Conservation (phyloP, 2,329 filamentous ascomycete species). For the Pseudogymnoascus verrucosus region DNA sequence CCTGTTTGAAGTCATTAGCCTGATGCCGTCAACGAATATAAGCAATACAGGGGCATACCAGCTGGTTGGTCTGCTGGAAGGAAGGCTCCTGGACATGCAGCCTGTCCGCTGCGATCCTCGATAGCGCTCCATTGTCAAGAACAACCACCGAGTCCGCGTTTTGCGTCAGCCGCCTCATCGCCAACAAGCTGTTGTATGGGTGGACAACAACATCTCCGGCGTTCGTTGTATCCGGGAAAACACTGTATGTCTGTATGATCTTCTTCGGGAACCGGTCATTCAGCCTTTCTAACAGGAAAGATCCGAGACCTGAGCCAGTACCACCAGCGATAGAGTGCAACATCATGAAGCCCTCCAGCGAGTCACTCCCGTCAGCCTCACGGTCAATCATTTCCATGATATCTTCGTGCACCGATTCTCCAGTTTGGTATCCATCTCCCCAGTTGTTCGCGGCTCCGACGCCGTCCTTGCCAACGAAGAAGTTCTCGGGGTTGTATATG, state of each 20-base stretch:
- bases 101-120: slow-evolving; percentile 86
- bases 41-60: slow-evolving; percentile 44
- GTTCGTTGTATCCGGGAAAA: slow-evolving; percentile 89
- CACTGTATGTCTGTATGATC: slow-evolving; percentile 97
- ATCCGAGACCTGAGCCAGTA: slow-evolving; percentile 91
- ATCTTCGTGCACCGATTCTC: slow-evolving; percentile 87
- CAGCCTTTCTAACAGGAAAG: slow-evolving; percentile 86
- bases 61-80: slow-evolving; percentile 94
- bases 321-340: slow-evolving; percentile 96
- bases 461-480: slow-evolving; percentile 91
- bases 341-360: slow-evolving; percentile 97
- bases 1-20: slow-evolving; percentile 34
- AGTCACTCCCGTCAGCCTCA: slow-evolving; percentile 96
- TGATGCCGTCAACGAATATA: neutral
- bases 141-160: slow-evolving; percentile 98
- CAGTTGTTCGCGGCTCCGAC: slow-evolving; percentile 96
- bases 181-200: slow-evolving; percentile 92
- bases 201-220: slow-evolving; percentile 90
- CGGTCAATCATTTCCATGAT: slow-evolving; percentile 99
- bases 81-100: slow-evolving; percentile 93
- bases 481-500: slow-evolving; percentile 99
- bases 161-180: slow-evolving; percentile 83
- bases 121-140: slow-evolving; percentile 88
- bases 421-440: slow-evolving; percentile 92
- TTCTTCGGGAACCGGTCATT: slow-evolving; percentile 99